Evolutionary conservation across 805 yeast species (phyloP).

Genomic region (Scheffersomyces lignosus): DNA sequence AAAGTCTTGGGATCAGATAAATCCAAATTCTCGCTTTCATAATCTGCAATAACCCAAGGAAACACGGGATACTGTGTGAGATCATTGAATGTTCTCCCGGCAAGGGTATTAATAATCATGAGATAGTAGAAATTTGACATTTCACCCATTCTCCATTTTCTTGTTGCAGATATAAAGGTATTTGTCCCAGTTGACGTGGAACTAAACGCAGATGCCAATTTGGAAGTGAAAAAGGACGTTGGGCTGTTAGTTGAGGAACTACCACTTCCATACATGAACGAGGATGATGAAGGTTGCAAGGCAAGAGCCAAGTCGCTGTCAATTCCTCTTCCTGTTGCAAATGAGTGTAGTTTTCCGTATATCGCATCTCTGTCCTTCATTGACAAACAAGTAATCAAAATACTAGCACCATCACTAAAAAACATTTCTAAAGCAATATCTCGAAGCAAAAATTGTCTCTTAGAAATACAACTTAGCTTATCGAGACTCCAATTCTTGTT

Average conservation of each 20-base stretch:
- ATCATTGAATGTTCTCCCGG: slow-evolving; percentile 88
- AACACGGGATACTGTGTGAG: slow-evolving; percentile 88
- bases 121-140: slow-evolving; percentile 82
- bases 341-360: slow-evolving; percentile 47
- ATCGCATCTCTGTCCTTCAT: slow-evolving; percentile 56
- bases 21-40: slow-evolving; percentile 69
- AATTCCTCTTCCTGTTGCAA: slow-evolving; percentile 48
- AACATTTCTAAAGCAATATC: slow-evolving; percentile 82
- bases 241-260: slow-evolving; percentile 27
- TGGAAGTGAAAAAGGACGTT: slow-evolving; percentile 23
- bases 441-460: slow-evolving; percentile 71
- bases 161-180: slow-evolving; percentile 49
- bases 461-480: slow-evolving; percentile 63
- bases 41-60: slow-evolving; percentile 89
- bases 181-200: slow-evolving; percentile 23
- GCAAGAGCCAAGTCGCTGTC: slow-evolving; percentile 59
- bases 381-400: slow-evolving; percentile 63
- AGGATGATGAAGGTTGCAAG: slow-evolving; percentile 46
- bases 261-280: slow-evolving; percentile 36
- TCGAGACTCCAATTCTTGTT: slow-evolving; percentile 61
- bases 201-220: slow-evolving; percentile 40
- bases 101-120: slow-evolving; percentile 76
- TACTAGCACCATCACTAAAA: slow-evolving; percentile 70
- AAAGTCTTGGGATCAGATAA: slow-evolving; percentile 58
- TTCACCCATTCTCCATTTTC: slow-evolving; percentile 73